Base-by-base conservation (phyloP, 257 asterid species). In the Orobanche coerulescens region DNA sequence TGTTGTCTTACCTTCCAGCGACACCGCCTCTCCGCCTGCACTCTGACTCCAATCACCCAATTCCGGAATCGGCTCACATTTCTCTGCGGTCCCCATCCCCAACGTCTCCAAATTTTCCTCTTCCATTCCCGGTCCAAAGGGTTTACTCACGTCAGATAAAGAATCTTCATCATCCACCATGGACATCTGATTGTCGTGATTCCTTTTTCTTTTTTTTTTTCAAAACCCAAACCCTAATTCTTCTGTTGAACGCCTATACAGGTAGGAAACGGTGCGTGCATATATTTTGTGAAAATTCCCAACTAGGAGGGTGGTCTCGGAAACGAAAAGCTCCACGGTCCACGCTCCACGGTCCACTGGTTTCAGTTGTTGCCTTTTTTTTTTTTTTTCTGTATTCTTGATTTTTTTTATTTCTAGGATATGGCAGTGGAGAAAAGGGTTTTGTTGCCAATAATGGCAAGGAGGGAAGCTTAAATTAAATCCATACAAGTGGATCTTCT, bases 201-300 rank as follows among this genome's bases (percentile, higher is more conserved):
- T 15, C 46, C 18, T 47, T 51, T 16, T 20, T 18, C 15, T 64
- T 33, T 15, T 39, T 14, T 47, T 51, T 16, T 20, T 18, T 20
- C 66, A 65, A 73, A 81, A 81, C 84, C 91, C 91, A 81, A 83
- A 79, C 88, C 91, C 88, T 77, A 79, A 71, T 46, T 61, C 68
- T 28, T 25, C 52, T 5, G 15, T 42, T 12, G 14, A 64, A 16
- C 26, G 61, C 62, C 58, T 28, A 44, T 4, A 19, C 24, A 44
- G 16, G 36, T 37, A 16, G 47, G 62, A 7, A 46, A 24, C 43
- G 47, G 20, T 49, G 34, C 24, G 60, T 62, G 66, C 48, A 37
- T 33, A 25, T 26, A 62, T 60, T 44, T 58, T 30, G 54, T 60
- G 64, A 56, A 61, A 72, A 30, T 2, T 30, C 36, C 7, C 3